phyloP scores from a whole-genome alignment of 164 flowering plant species.

The Nymphaea colorata region DNA sequence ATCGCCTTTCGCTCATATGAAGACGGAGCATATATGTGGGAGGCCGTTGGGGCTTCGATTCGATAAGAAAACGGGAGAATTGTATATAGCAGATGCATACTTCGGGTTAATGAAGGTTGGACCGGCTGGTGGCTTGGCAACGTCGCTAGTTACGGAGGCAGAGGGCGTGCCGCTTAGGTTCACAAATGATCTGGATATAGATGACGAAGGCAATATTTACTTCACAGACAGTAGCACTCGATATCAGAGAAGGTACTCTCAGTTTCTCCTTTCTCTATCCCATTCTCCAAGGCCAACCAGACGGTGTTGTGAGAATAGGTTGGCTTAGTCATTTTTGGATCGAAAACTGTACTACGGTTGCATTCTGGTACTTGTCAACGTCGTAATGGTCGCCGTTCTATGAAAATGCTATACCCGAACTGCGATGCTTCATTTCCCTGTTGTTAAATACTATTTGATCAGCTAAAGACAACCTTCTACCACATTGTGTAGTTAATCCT shows the following conservation, averaged over 20 bases:
- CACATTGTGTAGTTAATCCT: too few species aligned
- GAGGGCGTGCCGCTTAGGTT: constrained; percentile 78
- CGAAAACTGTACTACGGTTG: too few species aligned
- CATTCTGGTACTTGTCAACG: too few species aligned
- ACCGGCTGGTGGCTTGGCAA: constrained; percentile 88
- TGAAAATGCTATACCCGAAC: too few species aligned
- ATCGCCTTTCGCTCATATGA: constrained; percentile 43
- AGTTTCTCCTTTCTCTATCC: too few species aligned
- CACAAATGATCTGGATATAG: constrained; percentile 85
- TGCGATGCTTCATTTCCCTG: too few species aligned
- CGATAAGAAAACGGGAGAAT: constrained; percentile 74
- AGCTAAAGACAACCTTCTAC: too few species aligned
- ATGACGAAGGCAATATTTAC: constrained; percentile 79
- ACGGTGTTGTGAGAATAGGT: too few species aligned
- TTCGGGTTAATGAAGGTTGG: constrained; percentile 89
- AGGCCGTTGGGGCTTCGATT: constrained; percentile 90
- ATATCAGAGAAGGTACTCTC: constrained; percentile 64
- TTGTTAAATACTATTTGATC: too few species aligned
- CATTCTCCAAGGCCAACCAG: too few species aligned
- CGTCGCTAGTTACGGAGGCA: constrained; percentile 52
- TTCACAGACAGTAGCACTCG: constrained; percentile 84
- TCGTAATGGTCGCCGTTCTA: too few species aligned
- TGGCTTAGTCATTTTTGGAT: too few species aligned
- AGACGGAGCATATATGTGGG: constrained; percentile 91
- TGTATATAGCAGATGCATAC: constrained; percentile 97